These are phyloP conservation scores for Leptomonas seymouri DNA, from an alignment of 208 protist species.

Conservation along the genomic window DNA sequence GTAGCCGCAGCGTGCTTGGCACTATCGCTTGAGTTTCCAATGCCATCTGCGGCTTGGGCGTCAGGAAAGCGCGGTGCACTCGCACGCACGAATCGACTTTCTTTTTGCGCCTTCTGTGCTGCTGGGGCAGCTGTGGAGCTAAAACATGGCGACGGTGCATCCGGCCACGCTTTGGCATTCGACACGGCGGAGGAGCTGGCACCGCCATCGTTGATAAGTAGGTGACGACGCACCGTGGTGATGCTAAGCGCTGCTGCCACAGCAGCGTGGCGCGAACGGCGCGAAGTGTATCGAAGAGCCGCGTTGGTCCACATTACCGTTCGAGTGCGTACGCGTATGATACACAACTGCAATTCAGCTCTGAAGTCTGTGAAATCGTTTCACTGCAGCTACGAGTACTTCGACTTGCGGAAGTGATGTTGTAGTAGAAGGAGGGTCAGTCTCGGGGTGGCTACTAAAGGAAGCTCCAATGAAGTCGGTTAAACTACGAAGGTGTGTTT, in stretches of 20 bases:
- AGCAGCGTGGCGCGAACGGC: background rate
- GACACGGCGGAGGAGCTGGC: background rate
- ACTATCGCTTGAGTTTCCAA: no score
- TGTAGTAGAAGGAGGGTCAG: no score
- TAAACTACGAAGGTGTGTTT: no score
- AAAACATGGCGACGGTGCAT: no score
- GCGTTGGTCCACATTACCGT: background rate
- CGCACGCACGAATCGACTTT: slow-evolving; percentile 4
- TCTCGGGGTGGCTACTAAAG: no score
- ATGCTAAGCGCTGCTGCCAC: background rate
- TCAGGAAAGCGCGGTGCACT: no score
- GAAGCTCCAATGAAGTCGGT: no score
- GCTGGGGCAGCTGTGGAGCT: background rate
- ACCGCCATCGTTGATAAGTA: background rate
- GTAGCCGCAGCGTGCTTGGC: background rate
- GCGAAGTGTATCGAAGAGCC: background rate
- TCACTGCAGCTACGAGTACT: no score
- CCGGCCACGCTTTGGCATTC: background rate
- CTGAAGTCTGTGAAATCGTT: no score
- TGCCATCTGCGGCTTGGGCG: no score
- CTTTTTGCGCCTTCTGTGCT: background rate
- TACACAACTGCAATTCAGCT: no score
- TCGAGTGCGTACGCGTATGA: background rate
- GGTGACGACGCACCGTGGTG: background rate
- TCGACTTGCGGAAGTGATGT: no score